Percentiles rank a stretch among this genome's conserved stretches.
Evolutionary conservation across 2,329 filamentous ascomycete genomes (phyloP).

Genomic region (Verticillium longisporum): DNA sequence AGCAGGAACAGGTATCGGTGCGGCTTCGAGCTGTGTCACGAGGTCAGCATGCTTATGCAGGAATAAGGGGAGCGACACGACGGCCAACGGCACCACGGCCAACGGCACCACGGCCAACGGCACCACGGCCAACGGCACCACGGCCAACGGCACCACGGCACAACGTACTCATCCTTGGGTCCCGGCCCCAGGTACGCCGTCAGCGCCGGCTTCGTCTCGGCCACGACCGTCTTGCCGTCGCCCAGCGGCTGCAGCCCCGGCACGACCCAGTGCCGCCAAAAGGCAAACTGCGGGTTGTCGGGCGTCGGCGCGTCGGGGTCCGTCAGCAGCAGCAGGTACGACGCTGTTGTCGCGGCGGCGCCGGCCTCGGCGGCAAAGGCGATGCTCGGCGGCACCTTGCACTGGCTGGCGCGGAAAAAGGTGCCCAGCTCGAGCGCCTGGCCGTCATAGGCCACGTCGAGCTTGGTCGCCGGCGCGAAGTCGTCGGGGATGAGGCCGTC

Average conservation of each 20-base stretch:
- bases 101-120: neutral
- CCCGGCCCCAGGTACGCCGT: slow-evolving; percentile 37
- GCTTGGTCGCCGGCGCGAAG: slow-evolving; percentile 33
- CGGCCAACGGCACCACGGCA: neutral
- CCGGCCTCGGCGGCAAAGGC: slow-evolving; percentile 25
- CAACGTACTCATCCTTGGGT: slow-evolving; percentile 36
- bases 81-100: too few relatives aligned
- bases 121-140: too few relatives aligned
- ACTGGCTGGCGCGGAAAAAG: slow-evolving; percentile 31
- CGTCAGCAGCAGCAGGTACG: slow-evolving; percentile 41
- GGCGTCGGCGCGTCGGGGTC: slow-evolving; percentile 50
- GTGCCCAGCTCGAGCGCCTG: slow-evolving; percentile 27
- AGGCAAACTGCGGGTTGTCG: slow-evolving; percentile 46
- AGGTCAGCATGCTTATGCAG: neutral
- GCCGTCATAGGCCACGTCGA: slow-evolving; percentile 28
- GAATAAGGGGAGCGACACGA: neutral
- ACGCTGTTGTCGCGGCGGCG: slow-evolving; percentile 16
- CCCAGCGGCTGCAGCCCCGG: slow-evolving; percentile 27
- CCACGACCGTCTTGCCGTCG: slow-evolving; percentile 14
- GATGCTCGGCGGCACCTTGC: slow-evolving; percentile 27
- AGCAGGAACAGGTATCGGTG: slow-evolving; percentile 39
- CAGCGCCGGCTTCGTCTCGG: slow-evolving; percentile 23
- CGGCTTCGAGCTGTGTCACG: slow-evolving; percentile 32
- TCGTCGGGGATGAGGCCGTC: slow-evolving; percentile 28
- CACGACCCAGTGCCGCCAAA: slow-evolving; percentile 48